Evolutionary conservation across 75 land plant species (phyloP), one percentile per base, ranked within the genome.

Genomic region (Adiantum capillusveneris): DNA sequence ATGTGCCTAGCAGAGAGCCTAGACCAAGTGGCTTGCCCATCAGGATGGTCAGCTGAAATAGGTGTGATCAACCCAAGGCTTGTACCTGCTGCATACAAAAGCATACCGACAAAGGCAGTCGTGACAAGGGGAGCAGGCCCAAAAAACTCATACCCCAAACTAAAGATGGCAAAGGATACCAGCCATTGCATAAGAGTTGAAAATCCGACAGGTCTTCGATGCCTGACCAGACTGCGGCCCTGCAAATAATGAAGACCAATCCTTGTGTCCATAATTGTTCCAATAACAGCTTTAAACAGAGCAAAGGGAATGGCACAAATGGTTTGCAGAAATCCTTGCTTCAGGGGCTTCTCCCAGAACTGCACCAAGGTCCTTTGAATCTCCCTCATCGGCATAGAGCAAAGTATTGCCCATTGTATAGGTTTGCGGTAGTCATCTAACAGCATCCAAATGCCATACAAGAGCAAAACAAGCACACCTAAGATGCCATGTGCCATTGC

Each of bases 181-280:
- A 92, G 76, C 94, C 89, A 87, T 29, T 79, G 65, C 11, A 84
- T 42, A 7, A 92, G 67, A 48, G 68, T 78, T 1, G 79, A 52
- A 67, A 91, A 91, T 14, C 70, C 82, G 27, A 62, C 71, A 18
- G 28, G 39, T 14, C 62, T 46, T 2, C 5, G n/a, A 46, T n/a
- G 49, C 17, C 14, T 46, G 21, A 46, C n/a, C 3, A 2, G 6
- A 46, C 17, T 20, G 3, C 2, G 3, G 5, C 49, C 49, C 2
- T 7, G 49, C n/a, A 46, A 20, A 14, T 46, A 46, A 17, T 46
- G 49, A 46, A 46, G 49, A 46, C 49, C 17, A 34, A 27, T 30
- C 57, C 31, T 55, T 1, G 37, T 16, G 52, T 64, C 66, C 21
- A 48, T 28, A 11, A 53, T 21, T 7, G 66, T 64, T 24, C 11